These are phyloP conservation scores for Trichoderma reesei DNA, from an alignment of 495 filamentous ascomycete genomes.

Conservation along the genomic window DNA sequence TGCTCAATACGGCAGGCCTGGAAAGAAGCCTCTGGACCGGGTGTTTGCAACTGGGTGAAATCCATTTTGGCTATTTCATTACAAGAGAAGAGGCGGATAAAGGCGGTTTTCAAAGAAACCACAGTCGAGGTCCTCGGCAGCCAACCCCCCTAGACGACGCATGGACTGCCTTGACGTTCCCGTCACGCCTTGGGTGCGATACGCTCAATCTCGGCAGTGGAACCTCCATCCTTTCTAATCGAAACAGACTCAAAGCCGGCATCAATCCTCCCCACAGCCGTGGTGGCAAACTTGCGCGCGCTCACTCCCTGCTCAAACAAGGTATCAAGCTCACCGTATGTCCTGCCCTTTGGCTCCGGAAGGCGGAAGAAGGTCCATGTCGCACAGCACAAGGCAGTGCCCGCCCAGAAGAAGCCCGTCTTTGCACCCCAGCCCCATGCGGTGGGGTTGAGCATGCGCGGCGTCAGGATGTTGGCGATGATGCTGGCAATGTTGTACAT, in stretches of 20 bases:
- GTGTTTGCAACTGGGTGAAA: no score
- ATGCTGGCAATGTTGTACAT: conserved; percentile 34
- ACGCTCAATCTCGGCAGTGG: no score
- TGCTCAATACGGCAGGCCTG: no score
- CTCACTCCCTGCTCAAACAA: not conserved
- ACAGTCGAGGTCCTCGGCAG: no score
- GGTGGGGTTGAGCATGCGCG: conserved; percentile 40
- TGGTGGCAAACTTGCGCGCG: not conserved
- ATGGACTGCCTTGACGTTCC: no score
- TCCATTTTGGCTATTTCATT: no score
- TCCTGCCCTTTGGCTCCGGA: conserved; percentile 23
- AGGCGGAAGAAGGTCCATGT: conserved; percentile 27
- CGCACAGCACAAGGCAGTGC: conserved; percentile 30
- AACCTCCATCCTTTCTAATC: not conserved
- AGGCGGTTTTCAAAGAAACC: no score
- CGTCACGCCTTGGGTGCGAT: no score
- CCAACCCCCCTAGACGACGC: no score
- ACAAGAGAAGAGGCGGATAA: no score
- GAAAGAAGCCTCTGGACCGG: no score
- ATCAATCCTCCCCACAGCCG: not conserved
- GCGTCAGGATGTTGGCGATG: conserved; percentile 31
- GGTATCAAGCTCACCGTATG: not conserved
- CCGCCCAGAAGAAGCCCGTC: conserved; percentile 45
- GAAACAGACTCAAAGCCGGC: not conserved
- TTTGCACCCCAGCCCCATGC: conserved; percentile 44